phyloP scores from a whole-genome alignment of 2,329 filamentous ascomycete genomes.

The Dichotomopilus funicola region DNA sequence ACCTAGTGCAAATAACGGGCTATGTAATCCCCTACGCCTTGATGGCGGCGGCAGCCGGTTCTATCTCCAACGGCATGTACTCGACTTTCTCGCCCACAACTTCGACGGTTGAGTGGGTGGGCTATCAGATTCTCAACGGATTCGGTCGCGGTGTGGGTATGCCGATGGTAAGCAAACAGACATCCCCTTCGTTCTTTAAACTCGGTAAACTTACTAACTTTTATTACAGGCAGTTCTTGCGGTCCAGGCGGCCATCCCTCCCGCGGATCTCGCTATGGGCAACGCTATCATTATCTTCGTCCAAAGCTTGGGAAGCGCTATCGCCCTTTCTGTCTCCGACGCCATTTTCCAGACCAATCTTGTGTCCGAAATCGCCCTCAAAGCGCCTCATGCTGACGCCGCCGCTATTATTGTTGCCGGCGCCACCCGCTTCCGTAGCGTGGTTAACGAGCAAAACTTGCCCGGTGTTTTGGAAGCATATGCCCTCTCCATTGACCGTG shows the following conservation, averaged over 20 bases:
- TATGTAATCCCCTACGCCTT: conserved; percentile 21
- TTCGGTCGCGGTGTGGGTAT: conserved; percentile 23
- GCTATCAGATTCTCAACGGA: conserved; percentile 24
- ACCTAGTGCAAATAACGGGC: conserved; percentile 21
- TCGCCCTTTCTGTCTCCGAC: conserved; percentile 24
- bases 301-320: conserved; percentile 23
- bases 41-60: conserved; percentile 12
- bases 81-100: conserved; percentile 18
- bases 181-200: not conserved
- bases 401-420: conserved; percentile 31
- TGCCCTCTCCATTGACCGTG: conserved; percentile 29
- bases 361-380: conserved; percentile 17
- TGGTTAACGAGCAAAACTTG: conserved; percentile 28
- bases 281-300: conserved; percentile 24
- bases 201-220: not conserved
- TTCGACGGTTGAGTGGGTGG: conserved; percentile 17
- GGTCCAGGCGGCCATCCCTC: conserved; percentile 22
- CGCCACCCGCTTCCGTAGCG: conserved; percentile 31
- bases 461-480: conserved; percentile 34
- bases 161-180: conserved; percentile 20
- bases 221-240: conserved; percentile 14
- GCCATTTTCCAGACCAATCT: conserved; percentile 27
- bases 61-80: conserved; percentile 20
- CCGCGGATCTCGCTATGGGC: conserved; percentile 22
- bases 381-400: conserved; percentile 26